phyloP scores from a whole-genome alignment of 2,329 filamentous ascomycete species.

The Colletotrichum brevisporum region DNA sequence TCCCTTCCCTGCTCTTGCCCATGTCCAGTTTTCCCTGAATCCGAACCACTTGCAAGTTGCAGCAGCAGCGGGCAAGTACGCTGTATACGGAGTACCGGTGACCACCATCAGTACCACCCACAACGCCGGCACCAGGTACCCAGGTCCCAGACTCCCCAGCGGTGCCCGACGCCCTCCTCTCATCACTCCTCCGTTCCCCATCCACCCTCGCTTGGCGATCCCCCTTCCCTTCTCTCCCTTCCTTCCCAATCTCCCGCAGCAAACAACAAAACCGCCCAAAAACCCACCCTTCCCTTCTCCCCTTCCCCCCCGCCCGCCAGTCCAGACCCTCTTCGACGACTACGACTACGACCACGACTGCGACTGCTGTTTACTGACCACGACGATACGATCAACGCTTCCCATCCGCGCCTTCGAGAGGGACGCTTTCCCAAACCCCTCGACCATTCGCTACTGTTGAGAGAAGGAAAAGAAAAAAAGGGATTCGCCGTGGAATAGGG shows the following conservation, averaged over 20 bases:
- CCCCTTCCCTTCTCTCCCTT: conserved; percentile 30
- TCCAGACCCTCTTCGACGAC: conserved; percentile 25
- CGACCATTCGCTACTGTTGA: conserved; percentile 17
- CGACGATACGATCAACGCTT: conserved; percentile 25
- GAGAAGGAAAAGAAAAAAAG: no score
- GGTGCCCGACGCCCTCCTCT: conserved; percentile 30
- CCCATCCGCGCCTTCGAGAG: conserved; percentile 30
- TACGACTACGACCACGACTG: background rate
- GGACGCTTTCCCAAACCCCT: conserved; percentile 24
- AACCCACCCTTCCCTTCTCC: conserved; percentile 20
- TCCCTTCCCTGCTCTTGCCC: conserved; percentile 5
- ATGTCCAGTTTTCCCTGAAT: conserved; percentile 6
- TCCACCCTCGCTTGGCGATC: conserved; percentile 38
- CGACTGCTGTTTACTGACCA: conserved; percentile 20
- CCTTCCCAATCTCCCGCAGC: conserved; percentile 30
- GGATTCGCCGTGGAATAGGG: background rate
- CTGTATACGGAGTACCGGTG: background rate
- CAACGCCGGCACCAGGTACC: background rate
- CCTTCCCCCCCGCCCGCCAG: conserved; percentile 18
- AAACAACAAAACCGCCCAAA: conserved; percentile 34
- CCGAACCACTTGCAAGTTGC: conserved; percentile 2
- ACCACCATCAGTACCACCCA: background rate
- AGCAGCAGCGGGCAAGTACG: background rate
- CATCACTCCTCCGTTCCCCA: conserved; percentile 35
- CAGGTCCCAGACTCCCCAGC: background rate